Base-by-base conservation (phyloP, 2,329 filamentous ascomycete species). In the Trichocomaceae sp. region DNA sequence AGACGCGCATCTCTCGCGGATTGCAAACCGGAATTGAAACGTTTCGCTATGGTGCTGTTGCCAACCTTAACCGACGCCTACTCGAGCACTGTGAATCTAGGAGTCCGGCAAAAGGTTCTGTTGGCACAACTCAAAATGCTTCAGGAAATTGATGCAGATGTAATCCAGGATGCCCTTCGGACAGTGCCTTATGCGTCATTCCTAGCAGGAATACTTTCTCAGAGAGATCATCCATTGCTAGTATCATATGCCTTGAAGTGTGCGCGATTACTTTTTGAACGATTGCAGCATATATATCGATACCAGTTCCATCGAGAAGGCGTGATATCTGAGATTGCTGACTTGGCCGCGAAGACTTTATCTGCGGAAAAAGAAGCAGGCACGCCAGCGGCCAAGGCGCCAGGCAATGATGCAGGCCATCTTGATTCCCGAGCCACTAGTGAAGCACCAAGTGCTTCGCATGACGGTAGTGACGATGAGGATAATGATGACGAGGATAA, bases 231-330 rank as follows among this genome's bases (percentile, higher is more conserved):
- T 62, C 82, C 89, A 0, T 86, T 86, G 2, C 77, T 99, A 5
- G 90, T 97, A 9, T 88, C 90, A 59, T 87, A 86, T 61, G 92
- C 90, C 17, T 77, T 99, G 15, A 89, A 96, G 66, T 92, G 91
- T 37, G 88, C 92, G 0, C 91, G 96, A 69, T 77, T 99, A 5
- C 80, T 99, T 1, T 80, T 96, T 57, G 86, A 85, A 64, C 85
- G 95, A 17, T 77, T 99, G 5, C 89, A 91, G 59, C 80, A 85
- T 20, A 88, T 97, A 29, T 99, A 99, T 67, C 85, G 89, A 23
- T 95, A 96, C 64, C 95, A 99, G 64, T 92, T 99, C 62, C 95
- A 99, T 66, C 88, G 93, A 0, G 95, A 99, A 73, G 93, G 93
- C 35, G 93, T 99, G 44, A 91, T 97, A 62, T 80, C 87, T 1